A percentile compares a stretch with the other conserved stretches of the same genome.
These are phyloP conservation scores for Aureobasidium vineae DNA, from an alignment of 2,329 filamentous ascomycete species.

Conservation along the genomic window DNA sequence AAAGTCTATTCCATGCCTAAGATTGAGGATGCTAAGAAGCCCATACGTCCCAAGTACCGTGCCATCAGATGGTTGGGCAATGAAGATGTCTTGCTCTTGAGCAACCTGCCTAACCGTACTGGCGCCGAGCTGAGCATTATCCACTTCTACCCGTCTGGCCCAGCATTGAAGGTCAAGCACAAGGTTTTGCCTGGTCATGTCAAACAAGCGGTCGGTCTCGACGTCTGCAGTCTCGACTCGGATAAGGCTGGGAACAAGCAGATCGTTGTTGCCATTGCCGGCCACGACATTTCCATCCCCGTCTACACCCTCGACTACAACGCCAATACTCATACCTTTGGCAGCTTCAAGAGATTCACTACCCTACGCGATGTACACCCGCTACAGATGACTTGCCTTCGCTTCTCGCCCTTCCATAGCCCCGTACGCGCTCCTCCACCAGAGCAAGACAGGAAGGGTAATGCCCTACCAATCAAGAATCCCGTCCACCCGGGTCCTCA, in stretches of 20 bases:
- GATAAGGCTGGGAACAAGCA: slow-evolving; percentile 65
- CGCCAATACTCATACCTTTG: slow-evolving; percentile 46
- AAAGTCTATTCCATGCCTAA: slow-evolving; percentile 45
- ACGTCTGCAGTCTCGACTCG: slow-evolving; percentile 66
- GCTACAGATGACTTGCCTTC: slow-evolving; percentile 57
- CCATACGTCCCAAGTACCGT: slow-evolving; percentile 51
- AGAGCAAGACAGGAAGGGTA: slow-evolving; percentile 33
- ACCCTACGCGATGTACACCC: slow-evolving; percentile 57
- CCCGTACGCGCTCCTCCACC: slow-evolving; percentile 35
- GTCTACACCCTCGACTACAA: slow-evolving; percentile 76
- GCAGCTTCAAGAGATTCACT: slow-evolving; percentile 51
- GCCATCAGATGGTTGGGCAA: slow-evolving; percentile 57
- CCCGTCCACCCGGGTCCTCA: slow-evolving; percentile 46
- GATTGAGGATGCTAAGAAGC: slow-evolving; percentile 33
- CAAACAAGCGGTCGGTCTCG: slow-evolving; percentile 73
- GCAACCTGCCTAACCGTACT: slow-evolving; percentile 54
- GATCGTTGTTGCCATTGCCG: slow-evolving; percentile 75
- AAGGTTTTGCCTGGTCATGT: slow-evolving; percentile 65
- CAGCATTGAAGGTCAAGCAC: slow-evolving; percentile 50
- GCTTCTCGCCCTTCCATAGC: slow-evolving; percentile 48
- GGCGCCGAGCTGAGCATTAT: slow-evolving; percentile 58
- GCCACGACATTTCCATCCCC: slow-evolving; percentile 74
- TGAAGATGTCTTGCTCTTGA: slow-evolving; percentile 54
- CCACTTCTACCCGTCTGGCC: slow-evolving; percentile 60
- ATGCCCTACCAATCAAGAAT: slow-evolving; percentile 28